Evolutionary conservation across 1,139 yeast genomes (phyloP), one percentile per base, ranked within the genome.

Genomic region (Kodamaea ohmeri): DNA sequence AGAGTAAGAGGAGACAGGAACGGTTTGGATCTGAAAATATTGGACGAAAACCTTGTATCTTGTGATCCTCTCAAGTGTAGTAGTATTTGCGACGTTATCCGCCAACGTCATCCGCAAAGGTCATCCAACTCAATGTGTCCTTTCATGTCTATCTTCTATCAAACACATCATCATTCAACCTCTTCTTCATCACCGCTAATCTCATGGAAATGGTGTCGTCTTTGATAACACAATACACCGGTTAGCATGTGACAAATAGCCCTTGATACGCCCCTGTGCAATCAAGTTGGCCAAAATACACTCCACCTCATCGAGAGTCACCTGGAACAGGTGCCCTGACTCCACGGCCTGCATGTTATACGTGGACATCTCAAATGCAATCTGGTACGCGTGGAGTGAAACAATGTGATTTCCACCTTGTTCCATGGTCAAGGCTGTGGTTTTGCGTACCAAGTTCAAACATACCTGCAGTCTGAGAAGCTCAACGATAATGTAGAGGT

Each of bases 161-260:
- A n/a, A n/a, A n/a, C n/a, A n/a, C n/a, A 20, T 20, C 22, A 20
- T 7, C 29, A 25, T 14, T 25, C 15, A 14, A 6, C 14, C n/a
- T 13, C 30, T 16, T 16, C 30, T n/a, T 27, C 30, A 9, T 9
- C 9, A 20, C 22, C 22, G 22, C 22, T 20, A 6, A 20, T n/a
- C n/a, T n/a, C 19, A 16, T 20, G 26, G 19, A 54, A 90, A 90
- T 3, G 96, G 82, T 21, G 76, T 76, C 19, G 71, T 75, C 56
- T 83, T 86, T 49, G 95, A 83, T 41, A 90, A 61, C 12, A 90
- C 96, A 20, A 89, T 65, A 42, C 86, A 83, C 38, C 78, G 67
- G 50, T 84, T 78, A 12, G 79, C 75, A 53, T 87, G 94, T 6
- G 95, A 84, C 17, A 90, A 63, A 58, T 89, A 90, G 1, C 97